A percentile compares a stretch with the other conserved stretches of the same genome.
Conservation (phyloP, 768 basidiomycete genomes). For the Xerocomellus intermedius region DNA sequence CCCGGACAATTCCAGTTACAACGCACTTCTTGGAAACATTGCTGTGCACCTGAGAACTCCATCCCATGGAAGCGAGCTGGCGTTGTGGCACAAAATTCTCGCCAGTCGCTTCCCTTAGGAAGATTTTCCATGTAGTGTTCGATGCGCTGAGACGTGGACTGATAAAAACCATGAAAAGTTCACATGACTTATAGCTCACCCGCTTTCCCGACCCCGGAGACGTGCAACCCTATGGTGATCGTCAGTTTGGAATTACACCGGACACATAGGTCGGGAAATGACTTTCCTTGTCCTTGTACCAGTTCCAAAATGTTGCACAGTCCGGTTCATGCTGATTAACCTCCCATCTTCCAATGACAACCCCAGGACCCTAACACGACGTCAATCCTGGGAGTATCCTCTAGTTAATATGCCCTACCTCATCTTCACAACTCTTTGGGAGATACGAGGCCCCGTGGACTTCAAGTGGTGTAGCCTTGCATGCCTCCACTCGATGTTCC, state of each 20-base stretch:
- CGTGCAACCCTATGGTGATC: conserved; percentile 19
- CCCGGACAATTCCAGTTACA: neutral
- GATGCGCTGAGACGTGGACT: conserved; percentile 18
- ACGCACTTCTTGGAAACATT: conserved; percentile 25
- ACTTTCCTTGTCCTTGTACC: conserved; percentile 31
- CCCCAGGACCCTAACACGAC: conserved; percentile 14
- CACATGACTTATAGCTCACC: conserved; percentile 8
- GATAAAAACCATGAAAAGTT: neutral
- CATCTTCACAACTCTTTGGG: conserved; percentile 22
- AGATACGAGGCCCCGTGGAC: conserved; percentile 21
- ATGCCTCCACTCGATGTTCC: conserved; percentile 25
- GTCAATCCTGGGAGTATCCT: neutral
- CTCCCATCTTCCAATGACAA: conserved; percentile 26
- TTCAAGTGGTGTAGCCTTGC: conserved; percentile 23
- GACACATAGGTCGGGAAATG: neutral
- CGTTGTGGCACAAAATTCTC: conserved; percentile 34
- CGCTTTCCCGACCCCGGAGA: conserved; percentile 23
- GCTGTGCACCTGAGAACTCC: conserved; percentile 23
- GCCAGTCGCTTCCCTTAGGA: conserved; percentile 28
- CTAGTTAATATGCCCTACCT: conserved; percentile 1
- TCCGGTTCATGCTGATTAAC: conserved; percentile 29
- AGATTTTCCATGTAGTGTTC: conserved; percentile 32
- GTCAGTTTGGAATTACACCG: neutral
- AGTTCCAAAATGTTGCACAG: conserved; percentile 27
- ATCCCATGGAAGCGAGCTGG: conserved; percentile 26